phyloP scores from a whole-genome alignment of 257 asterid genomes.

The Forsythia suspensa region DNA sequence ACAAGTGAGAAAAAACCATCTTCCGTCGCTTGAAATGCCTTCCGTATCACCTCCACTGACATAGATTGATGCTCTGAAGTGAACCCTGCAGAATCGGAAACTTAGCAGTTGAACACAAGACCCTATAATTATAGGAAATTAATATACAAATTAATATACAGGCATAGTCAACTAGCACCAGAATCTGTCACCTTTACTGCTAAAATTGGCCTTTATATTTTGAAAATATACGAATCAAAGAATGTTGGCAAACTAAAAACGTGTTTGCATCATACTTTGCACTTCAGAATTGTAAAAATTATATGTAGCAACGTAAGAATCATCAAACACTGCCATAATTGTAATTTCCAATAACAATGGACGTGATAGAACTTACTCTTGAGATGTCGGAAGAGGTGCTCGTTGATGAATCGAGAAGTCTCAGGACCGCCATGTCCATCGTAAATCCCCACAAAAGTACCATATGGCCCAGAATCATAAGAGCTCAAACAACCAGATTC shows the following conservation, averaged over 20 bases:
- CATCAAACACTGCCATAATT: neutral
- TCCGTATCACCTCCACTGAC: slow-evolving; percentile 61
- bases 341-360: slow-evolving; percentile 12
- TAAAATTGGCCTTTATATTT: neutral
- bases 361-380: slow-evolving; percentile 52
- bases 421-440: slow-evolving; percentile 96
- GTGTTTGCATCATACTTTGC: neutral
- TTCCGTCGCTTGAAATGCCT: slow-evolving; percentile 72
- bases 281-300: slow-evolving; percentile 1
- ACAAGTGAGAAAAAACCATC: slow-evolving; percentile 66
- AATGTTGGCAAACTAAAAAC: slow-evolving; percentile 5
- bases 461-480: slow-evolving; percentile 61
- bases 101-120: neutral
- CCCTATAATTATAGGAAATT: neutral
- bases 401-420: slow-evolving; percentile 72
- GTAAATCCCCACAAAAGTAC: slow-evolving; percentile 84
- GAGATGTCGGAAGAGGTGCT: slow-evolving; percentile 71
- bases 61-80: slow-evolving; percentile 58
- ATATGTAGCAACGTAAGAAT: neutral
- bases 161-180: neutral
- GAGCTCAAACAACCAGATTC: slow-evolving; percentile 72
- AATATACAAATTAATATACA: neutral
- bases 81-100: slow-evolving; percentile 43
- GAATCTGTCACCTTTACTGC: neutral
- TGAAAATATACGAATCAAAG: neutral